Conservation (phyloP, 129 eudicot genomes). For the Logfia minima region DNA sequence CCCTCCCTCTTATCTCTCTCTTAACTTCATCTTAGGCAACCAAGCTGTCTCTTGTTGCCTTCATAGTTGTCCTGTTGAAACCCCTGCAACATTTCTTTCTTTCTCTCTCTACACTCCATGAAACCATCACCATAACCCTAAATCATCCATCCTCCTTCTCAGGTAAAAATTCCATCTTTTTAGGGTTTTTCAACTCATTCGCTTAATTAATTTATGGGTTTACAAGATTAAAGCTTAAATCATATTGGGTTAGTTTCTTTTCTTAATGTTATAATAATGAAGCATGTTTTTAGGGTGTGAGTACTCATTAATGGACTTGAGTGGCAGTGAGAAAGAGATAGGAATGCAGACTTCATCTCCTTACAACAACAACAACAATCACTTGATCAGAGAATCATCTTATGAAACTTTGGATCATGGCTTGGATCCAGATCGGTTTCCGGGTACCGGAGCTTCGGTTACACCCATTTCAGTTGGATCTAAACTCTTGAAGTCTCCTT, state of each 20-base stretch:
- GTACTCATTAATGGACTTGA: slow-evolving; percentile 39
- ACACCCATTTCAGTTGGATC: slow-evolving; percentile 59
- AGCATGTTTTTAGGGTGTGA: slow-evolving; percentile 19
- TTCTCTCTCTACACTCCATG: slow-evolving; percentile 31
- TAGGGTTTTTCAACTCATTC: slow-evolving; percentile 21
- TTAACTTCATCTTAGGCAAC: slow-evolving; percentile 76
- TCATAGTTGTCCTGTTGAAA: slow-evolving; percentile 48
- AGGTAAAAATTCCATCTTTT: slow-evolving; percentile 35
- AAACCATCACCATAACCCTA: slow-evolving; percentile 28
- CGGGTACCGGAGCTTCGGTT: slow-evolving; percentile 36
- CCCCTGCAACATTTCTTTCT: slow-evolving; percentile 38
- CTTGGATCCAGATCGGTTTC: slow-evolving; percentile 45
- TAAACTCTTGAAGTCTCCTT: slow-evolving; percentile 39
- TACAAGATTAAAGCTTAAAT: background rate
- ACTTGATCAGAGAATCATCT: slow-evolving; percentile 43
- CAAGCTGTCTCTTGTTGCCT: slow-evolving; percentile 84
- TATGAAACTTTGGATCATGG: slow-evolving; percentile 53
- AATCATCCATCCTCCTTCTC: slow-evolving; percentile 5
- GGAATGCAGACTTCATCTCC: slow-evolving; percentile 49
- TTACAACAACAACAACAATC: slow-evolving; percentile 35
- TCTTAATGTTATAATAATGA: slow-evolving; percentile 27
- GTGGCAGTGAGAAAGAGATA: slow-evolving; percentile 58
- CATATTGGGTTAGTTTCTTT: slow-evolving; percentile 15
- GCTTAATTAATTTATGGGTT: background rate
- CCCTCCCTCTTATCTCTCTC: slow-evolving; percentile 16